Percentiles rank a stretch among this genome's conserved stretches.
Conservation (phyloP, 2,329 filamentous ascomycete genomes). For the Cordyceps farinosa region DNA sequence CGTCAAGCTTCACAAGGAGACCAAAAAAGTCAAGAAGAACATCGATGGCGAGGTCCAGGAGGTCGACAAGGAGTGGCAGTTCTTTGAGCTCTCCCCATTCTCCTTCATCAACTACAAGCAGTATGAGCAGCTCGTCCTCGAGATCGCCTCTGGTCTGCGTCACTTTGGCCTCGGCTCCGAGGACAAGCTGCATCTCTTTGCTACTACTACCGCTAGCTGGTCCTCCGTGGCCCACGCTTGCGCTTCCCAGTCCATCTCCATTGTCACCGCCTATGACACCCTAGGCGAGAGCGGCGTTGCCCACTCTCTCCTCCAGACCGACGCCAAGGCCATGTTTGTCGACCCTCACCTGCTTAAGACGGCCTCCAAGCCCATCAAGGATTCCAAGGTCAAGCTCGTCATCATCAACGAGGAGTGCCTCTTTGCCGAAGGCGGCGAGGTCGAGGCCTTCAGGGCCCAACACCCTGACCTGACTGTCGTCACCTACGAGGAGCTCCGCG, state of each 20-base stretch:
- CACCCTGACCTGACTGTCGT: conserved; percentile 52
- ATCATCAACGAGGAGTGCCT: conserved; percentile 60
- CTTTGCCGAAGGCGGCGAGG: conserved; percentile 47
- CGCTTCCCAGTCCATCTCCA: conserved; percentile 81
- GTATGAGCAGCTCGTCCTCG: conserved; percentile 66
- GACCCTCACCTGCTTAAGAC: conserved; percentile 74
- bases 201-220: conserved; percentile 82
- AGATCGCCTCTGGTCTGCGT: conserved; percentile 69
- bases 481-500: conserved; percentile 52
- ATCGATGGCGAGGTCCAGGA: conserved; percentile 75
- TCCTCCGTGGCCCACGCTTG: conserved; percentile 72
- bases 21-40: conserved; percentile 85
- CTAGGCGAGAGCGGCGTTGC: conserved; percentile 79
- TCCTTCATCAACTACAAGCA: conserved; percentile 74
- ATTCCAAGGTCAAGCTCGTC: conserved; percentile 54
- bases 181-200: conserved; percentile 76
- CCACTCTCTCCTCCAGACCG: conserved; percentile 80
- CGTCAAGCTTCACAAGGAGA: conserved; percentile 74
- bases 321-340: conserved; percentile 78
- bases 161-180: conserved; percentile 66
- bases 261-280: conserved; percentile 94
- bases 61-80: conserved; percentile 89
- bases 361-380: conserved; percentile 53
- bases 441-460: conserved; percentile 54
- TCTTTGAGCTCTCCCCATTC: conserved; percentile 78